A percentile compares a stretch with the other conserved stretches of the same genome.
phyloP scores from a whole-genome alignment of 176 grass and related monocot genomes.

The Avena insularis region DNA sequence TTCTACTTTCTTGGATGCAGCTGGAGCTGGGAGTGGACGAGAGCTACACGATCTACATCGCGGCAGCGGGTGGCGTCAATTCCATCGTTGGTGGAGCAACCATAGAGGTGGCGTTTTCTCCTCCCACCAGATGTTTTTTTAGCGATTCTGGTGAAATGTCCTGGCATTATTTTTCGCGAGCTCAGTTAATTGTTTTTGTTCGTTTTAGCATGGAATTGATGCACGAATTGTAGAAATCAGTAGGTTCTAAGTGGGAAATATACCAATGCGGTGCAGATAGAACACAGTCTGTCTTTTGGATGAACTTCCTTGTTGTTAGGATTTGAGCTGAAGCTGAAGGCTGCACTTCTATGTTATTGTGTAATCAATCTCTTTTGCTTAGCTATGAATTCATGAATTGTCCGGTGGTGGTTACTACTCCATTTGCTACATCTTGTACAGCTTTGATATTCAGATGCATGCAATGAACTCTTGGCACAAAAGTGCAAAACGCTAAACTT shows the following conservation, averaged over 20 bases:
- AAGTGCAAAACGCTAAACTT: not conserved
- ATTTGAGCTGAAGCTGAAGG: slow-evolving; percentile 11
- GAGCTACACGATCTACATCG: slow-evolving; percentile 78
- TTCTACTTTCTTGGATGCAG: slow-evolving; percentile 24
- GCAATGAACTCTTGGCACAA: not conserved
- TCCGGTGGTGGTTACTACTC: not conserved
- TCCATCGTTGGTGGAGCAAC: slow-evolving; percentile 82
- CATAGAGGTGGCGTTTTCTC: slow-evolving; percentile 56
- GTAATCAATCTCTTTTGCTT: not conserved
- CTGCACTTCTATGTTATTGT: not conserved
- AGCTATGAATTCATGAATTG: not conserved
- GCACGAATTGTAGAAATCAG: not conserved
- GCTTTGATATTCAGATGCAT: not conserved
- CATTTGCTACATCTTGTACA: not conserved
- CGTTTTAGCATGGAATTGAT: not conserved
- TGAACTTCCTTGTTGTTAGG: not conserved
- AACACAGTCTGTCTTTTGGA: not conserved
- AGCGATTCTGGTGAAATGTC: not conserved
- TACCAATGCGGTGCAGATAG: not conserved
- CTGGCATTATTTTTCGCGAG: not conserved
- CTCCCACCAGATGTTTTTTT: not conserved
- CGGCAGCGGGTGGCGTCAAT: slow-evolving; percentile 39
- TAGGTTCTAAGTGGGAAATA: not conserved
- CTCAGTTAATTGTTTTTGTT: not conserved
- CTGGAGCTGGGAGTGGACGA: slow-evolving; percentile 83